Base-by-base conservation (phyloP, 1,284 basidiomycete genomes). In the Phellopilus nigrolimitatus region DNA sequence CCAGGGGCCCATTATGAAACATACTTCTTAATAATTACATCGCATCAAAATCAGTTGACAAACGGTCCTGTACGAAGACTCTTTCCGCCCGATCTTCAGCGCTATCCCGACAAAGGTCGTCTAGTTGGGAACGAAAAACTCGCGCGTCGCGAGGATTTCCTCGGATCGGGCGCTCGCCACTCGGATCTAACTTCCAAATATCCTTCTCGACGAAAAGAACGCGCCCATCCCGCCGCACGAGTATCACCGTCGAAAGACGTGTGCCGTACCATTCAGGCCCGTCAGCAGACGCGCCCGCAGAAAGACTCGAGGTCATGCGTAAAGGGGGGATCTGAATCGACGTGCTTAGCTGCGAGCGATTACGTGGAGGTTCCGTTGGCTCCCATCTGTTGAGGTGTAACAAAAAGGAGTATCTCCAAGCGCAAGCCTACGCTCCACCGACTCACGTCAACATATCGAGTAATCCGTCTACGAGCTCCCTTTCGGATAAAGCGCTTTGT, bases 141-240 rank as follows among this genome's bases (percentile, higher is more conserved):
- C 51, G 42, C 13, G 21, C 34, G 22, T 31, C 5, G 36, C 44
- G 22, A 13, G 44, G 36, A 41, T 43, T 43, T 44, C 41, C 36
- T 33, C 43, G 51, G 43, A 41, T 22, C 22, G 19, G n/a, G n/a
- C 7, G 28, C 39, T 22, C 19, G 27, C n/a, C 36, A 17, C 19
- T 42, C 36, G n/a, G 22, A 31, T 33, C 30, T 12, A 42, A 27
- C 39, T 49, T 49, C 84, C 84, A 90, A 40, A 79, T 70, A 62
- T 90, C 86, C 51, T 84, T 69, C 63, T 91, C 88, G 45, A 84
- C 69, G 61, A 88, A 90, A 10, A 78, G 54, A 9, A 77, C 84
- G 33, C 72, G 64, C 38, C 86, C 83, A 54, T 74, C 73, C 56
- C 74, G 74, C 51, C 73, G 70, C 30, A 91, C 71, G 53, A 90